Base-by-base conservation (phyloP, 228 moss, liverwort and hornwort species). In the Sphagnum fallax region DNA sequence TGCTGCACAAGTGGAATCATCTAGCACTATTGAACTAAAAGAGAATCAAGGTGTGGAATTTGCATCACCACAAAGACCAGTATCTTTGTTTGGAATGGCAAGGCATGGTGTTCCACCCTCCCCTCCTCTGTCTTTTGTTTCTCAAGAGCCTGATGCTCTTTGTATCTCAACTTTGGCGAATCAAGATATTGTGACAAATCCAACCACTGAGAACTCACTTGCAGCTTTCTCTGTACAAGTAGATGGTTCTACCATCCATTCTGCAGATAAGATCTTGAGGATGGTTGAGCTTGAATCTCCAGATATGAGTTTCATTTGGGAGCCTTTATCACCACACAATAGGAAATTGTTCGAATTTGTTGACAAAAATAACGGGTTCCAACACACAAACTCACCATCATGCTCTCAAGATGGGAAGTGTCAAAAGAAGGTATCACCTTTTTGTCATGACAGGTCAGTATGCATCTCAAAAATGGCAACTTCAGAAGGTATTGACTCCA, bases 61-160 rank as follows among this genome's bases (percentile, higher is more conserved):
- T 48, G 61, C 64, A 0, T 83, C 76, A 49, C 77, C 82, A 11
- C 14, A 75, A 11, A 73, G 74, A 55, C 64, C 65, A 11, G 71
- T 87, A 5, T 86, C 89, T 47, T 53, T 94, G 5, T 91, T 91
- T 77, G 91, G 91, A 57, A 64, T 60, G 69, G 88, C 91, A 2
- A 86, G 87, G 49, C 77, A 88, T 64, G 55, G 6, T 12, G 62
- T 94, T 47, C 90, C 87, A 66, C 50, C 76, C 0, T 90, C 90
- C 12, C 90, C 94, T 72, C 82, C 81, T 6, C 47, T 80, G 60
- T 66, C 75, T 6, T 79, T 84, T 48, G 76, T 67, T 70, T 71
- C 79, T 7, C 48, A 51, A 16, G 73, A 61, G 12, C 69, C 62
- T n/a, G 16, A 51, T 12, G 48, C 67, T 47, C 68, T 66, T 53